phyloP scores from a whole-genome alignment of 345 rosid genomes.

The Zanthoxylum bungeanum region DNA sequence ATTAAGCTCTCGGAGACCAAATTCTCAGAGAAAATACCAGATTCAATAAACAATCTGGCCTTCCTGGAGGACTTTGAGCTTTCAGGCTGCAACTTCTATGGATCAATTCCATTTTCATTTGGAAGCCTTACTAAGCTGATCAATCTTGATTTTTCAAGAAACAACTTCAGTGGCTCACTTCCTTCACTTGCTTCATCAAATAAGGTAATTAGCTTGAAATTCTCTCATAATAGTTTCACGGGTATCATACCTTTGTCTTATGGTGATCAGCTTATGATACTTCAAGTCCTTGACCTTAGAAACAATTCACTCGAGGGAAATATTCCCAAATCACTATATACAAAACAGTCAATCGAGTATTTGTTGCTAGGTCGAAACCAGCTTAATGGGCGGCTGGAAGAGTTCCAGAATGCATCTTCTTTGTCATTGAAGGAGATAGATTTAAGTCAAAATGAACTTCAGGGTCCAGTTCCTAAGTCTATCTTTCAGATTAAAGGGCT shows the following conservation, averaged over 20 bases:
- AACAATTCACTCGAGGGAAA: neutral
- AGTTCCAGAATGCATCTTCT: constrained; percentile 7
- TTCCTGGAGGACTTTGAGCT: neutral
- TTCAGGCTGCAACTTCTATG: neutral
- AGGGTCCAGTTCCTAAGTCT: constrained; percentile 21
- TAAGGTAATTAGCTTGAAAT: neutral
- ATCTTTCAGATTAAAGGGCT: constrained; percentile 14
- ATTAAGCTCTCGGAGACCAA: neutral
- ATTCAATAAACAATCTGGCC: constrained; percentile 15
- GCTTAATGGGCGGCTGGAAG: constrained; percentile 1
- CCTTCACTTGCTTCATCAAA: constrained; percentile 10
- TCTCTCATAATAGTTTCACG: constrained; percentile 7
- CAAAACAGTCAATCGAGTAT: neutral
- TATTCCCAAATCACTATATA: neutral
- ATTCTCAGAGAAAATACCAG: constrained; percentile 15
- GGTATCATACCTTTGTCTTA: neutral
- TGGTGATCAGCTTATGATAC: neutral
- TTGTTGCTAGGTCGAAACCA: neutral
- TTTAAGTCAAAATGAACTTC: constrained; percentile 2
- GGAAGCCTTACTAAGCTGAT: constrained; percentile 9
- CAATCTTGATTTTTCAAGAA: constrained; percentile 1
- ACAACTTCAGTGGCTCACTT: constrained; percentile 18
- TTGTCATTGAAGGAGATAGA: neutral
- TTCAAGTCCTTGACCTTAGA: neutral
- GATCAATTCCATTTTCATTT: constrained; percentile 16